phyloP scores from a whole-genome alignment of 129 eudicot genomes.

The Lactuca saligna region DNA sequence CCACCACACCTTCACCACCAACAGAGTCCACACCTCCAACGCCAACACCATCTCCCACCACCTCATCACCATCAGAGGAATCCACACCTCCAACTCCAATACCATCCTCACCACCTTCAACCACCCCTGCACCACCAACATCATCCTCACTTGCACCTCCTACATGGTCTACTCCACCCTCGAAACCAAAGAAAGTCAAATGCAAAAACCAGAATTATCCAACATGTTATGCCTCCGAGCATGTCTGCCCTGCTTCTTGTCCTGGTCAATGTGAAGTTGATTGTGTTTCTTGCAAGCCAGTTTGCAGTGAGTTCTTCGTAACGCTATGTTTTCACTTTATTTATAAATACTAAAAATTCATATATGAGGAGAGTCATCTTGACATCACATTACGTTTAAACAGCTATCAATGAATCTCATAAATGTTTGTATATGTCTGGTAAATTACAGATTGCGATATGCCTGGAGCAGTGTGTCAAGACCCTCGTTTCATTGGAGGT shows the following conservation, averaged over 20 bases:
- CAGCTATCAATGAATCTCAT: not conserved
- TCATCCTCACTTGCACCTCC: too few relatives aligned
- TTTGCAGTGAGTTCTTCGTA: conserved; percentile 61
- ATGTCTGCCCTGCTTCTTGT: conserved; percentile 55
- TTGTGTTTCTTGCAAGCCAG: conserved; percentile 79
- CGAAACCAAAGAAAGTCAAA: conserved; percentile 37
- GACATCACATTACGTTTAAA: too few relatives aligned
- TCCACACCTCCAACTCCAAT: conserved; percentile 2
- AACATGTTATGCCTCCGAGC: conserved; percentile 48
- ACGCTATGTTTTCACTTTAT: not conserved
- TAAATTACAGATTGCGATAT: conserved; percentile 65
- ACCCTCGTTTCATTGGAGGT: conserved; percentile 77
- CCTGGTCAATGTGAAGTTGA: conserved; percentile 64
- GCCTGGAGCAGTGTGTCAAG: conserved; percentile 83
- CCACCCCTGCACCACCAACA: too few relatives aligned
- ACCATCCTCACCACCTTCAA: conserved; percentile 6
- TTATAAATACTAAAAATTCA: too few relatives aligned
- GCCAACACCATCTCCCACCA: not conserved
- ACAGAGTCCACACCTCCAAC: too few relatives aligned
- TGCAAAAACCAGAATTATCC: conserved; percentile 61
- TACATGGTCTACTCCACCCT: conserved; percentile 13
- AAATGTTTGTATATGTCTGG: not conserved
- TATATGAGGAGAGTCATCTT: not conserved
- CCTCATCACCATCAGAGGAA: not conserved
- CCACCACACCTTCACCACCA: too few relatives aligned